phyloP scores from a whole-genome alignment of 306 rosid species.

The Quercus berberidifolia region DNA sequence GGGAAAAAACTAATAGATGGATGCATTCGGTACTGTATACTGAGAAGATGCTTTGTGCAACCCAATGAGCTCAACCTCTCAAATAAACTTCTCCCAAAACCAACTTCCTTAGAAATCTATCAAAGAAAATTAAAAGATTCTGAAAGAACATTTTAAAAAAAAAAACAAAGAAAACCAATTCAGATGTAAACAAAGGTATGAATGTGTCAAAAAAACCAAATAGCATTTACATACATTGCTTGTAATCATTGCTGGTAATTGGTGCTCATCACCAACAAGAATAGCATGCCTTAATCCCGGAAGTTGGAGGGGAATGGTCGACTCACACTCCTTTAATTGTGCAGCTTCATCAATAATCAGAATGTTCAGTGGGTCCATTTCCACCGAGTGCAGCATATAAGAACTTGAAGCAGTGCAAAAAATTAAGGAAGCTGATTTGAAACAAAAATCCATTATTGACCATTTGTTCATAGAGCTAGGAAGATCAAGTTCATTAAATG shows the following conservation, averaged over 20 bases:
- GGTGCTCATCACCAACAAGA: conserved; percentile 80
- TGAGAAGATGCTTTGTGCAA: conserved; percentile 53
- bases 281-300: conserved; percentile 48
- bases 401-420: conserved; percentile 75
- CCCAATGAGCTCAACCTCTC: conserved; percentile 50
- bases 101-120: conserved; percentile 51
- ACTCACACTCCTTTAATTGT: conserved; percentile 74
- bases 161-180: background rate
- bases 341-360: conserved; percentile 83
- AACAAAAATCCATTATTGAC: conserved; percentile 42
- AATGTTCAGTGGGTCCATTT: conserved; percentile 34
- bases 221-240: conserved; percentile 45
- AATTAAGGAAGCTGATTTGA: conserved; percentile 51
- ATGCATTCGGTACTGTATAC: conserved; percentile 80
- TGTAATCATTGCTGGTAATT: conserved; percentile 60
- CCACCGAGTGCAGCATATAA: conserved; percentile 39
- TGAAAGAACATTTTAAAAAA: background rate
- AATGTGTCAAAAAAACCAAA: background rate
- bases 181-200: background rate
- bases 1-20: conserved; percentile 73
- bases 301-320: conserved; percentile 61
- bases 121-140: background rate
- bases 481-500: conserved; percentile 39
- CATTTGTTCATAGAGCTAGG: conserved; percentile 25
- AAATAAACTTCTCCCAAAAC: conserved; percentile 76